Conservation (phyloP, 2,329 filamentous ascomycete genomes). For the Bertia moriformis region DNA sequence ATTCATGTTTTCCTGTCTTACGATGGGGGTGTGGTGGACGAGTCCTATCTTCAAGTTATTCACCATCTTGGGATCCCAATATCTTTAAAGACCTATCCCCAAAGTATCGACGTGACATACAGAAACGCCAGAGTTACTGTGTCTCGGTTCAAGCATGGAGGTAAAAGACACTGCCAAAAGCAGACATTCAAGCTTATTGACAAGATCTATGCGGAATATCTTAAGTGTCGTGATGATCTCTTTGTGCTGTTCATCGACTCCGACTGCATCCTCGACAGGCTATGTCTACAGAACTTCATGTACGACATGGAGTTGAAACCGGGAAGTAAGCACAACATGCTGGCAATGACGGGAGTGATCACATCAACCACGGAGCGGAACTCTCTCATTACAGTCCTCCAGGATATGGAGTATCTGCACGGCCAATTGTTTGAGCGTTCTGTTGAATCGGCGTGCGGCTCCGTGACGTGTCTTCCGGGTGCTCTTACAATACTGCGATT, state of each 20-base stretch:
- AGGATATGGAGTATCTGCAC: constrained; percentile 97
- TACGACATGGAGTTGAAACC: constrained; percentile 98
- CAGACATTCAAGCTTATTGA: constrained; percentile 85
- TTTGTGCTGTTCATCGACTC: constrained; percentile 97
- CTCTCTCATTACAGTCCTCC: constrained; percentile 76
- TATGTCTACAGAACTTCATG: constrained; percentile 93
- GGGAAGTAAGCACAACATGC: constrained; percentile 78
- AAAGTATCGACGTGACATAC: constrained; percentile 81
- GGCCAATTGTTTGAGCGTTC: constrained; percentile 92
- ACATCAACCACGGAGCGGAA: constrained; percentile 84
- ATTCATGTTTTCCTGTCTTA: constrained; percentile 93
- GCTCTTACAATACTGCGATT: constrained; percentile 92
- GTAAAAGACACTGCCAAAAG: constrained; percentile 89
- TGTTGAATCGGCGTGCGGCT: constrained; percentile 83
- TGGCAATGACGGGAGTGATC: constrained; percentile 95
- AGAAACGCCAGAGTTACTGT: constrained; percentile 72
- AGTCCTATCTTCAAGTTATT: constrained; percentile 76
- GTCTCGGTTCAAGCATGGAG: constrained; percentile 82
- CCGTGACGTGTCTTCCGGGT: constrained; percentile 86
- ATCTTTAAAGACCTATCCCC: constrained; percentile 64
- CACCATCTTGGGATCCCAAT: constrained; percentile 71
- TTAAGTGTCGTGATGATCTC: constrained; percentile 75
- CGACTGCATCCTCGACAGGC: constrained; percentile 81
- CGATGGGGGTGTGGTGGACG: constrained; percentile 77
- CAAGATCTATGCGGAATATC: constrained; percentile 75